Conservation (phyloP, 306 rosid species). For the Inga leiocalycina region DNA sequence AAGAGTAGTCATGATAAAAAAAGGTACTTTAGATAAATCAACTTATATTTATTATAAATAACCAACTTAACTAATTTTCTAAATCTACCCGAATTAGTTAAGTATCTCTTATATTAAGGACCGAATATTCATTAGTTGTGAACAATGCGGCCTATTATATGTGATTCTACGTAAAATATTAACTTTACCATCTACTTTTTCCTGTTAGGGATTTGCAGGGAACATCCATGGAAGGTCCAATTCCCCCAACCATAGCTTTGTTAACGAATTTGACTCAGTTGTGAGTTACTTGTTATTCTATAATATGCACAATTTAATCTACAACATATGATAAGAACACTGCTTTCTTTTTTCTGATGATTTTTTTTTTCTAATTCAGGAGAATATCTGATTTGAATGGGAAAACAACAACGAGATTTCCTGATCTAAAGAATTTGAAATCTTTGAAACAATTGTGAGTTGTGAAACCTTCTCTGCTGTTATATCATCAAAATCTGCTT, state of each 20-base stretch:
- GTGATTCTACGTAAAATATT: neutral
- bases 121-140: neutral
- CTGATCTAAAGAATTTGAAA: slow-evolving; percentile 41
- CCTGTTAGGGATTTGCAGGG: slow-evolving; percentile 8
- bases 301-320: neutral
- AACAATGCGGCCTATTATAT: neutral
- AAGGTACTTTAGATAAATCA: too few species aligned
- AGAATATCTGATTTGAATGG: slow-evolving; percentile 21
- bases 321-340: neutral
- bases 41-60: too few species aligned
- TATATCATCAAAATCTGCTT: neutral
- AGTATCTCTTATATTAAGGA: too few species aligned
- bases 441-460: slow-evolving; percentile 51
- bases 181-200: neutral
- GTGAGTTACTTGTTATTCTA: slow-evolving; percentile 49
- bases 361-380: neutral
- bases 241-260: slow-evolving; percentile 51
- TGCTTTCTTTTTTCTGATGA: neutral
- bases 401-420: slow-evolving; percentile 36
- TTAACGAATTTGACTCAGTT: slow-evolving; percentile 48
- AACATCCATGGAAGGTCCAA: slow-evolving; percentile 14
- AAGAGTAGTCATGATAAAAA: too few species aligned
- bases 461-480: slow-evolving; percentile 22
- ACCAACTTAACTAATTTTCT: too few species aligned
- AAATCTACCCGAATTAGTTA: too few species aligned